These are phyloP conservation scores for Scutellaria galericulata DNA, from an alignment of 257 asterid species.

Conservation along the genomic window DNA sequence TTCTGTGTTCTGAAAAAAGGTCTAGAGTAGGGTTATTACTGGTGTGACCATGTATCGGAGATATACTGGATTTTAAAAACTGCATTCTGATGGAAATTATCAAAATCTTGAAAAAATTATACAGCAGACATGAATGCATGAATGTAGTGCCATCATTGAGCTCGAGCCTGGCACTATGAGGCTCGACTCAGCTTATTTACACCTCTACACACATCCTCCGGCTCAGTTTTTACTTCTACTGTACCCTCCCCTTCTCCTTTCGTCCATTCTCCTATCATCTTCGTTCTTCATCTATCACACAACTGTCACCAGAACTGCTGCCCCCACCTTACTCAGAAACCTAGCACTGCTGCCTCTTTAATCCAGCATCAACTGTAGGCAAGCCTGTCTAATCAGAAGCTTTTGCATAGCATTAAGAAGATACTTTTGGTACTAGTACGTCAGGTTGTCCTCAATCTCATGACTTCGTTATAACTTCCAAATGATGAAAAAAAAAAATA, in stretches of 20 bases:
- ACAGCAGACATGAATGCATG: not conserved
- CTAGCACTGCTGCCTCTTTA: not conserved
- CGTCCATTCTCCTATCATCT: not conserved
- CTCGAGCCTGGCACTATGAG: too few relatives aligned
- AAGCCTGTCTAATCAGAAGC: conserved; percentile 10
- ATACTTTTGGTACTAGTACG: conserved; percentile 1
- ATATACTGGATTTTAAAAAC: conserved; percentile 14
- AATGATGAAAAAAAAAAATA: not conserved
- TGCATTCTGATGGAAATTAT: not conserved
- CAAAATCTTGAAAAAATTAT: not conserved
- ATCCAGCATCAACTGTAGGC: not conserved
- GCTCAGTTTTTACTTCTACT: not conserved
- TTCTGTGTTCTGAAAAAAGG: not conserved
- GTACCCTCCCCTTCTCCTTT: conserved; percentile 5
- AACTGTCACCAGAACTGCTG: not conserved
- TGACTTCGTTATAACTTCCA: conserved; percentile 15
- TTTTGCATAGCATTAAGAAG: conserved; percentile 4
- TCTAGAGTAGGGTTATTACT: not conserved
- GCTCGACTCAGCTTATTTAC: too few relatives aligned
- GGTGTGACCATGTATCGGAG: not conserved
- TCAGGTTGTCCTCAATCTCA: conserved; percentile 25
- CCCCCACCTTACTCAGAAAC: not conserved
- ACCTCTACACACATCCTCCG: not conserved
- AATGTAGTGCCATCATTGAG: too few relatives aligned
- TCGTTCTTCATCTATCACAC: not conserved